Base-by-base conservation (phyloP, 179 eudicot genomes). In the Vitellaria paradoxa region DNA sequence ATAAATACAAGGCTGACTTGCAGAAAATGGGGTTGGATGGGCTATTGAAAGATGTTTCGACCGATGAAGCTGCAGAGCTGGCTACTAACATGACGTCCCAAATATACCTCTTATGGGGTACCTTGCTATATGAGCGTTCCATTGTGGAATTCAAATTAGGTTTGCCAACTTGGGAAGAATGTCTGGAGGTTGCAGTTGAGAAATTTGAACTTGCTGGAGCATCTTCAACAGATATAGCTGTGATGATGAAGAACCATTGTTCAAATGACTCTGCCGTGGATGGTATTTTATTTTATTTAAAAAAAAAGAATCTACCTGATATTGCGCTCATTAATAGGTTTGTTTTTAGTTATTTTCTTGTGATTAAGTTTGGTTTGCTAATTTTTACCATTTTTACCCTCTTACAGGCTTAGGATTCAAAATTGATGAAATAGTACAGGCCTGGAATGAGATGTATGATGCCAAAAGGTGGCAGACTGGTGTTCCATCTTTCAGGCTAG, bases 391-490 rank as follows among this genome's bases (percentile, higher is more conserved):
- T 63, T 46, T 55, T 20, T 80, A 66, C 11, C 18, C 14, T 64
- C 66, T 21, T 86, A 72, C 82, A 86, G 91, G 89, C 30, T 72
- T 90, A 72, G 96, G 93, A 57, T 96, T 96, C 85, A 94, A 91
- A 78, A 91, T 94, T 68, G 96, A 93, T 80, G 99, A 96, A 81
- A 89, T 94, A 74, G 94, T 94, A 68, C 98, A 91, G 84, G 98
- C 99, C 59, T 94, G 97, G 97, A 85, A 92, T 83, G 99, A 96
- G 87, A 93, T 93, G 98, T 92, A 96, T 78, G 97, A 96, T 88
- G 96, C 91, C 49, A 88, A 93, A 65, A 80, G 90, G 85, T 94
- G 99, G 99, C 93, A 88, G 85, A 82, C 88, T 72, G 97, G 94
- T 61, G 89, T 87, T 84, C 86, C 96, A 59, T 88, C 99, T 63